A percentile compares a stretch with the other conserved stretches of the same genome.
Evolutionary conservation across 495 filamentous ascomycete genomes (phyloP).

Genomic region (Gamarada debralockiae): DNA sequence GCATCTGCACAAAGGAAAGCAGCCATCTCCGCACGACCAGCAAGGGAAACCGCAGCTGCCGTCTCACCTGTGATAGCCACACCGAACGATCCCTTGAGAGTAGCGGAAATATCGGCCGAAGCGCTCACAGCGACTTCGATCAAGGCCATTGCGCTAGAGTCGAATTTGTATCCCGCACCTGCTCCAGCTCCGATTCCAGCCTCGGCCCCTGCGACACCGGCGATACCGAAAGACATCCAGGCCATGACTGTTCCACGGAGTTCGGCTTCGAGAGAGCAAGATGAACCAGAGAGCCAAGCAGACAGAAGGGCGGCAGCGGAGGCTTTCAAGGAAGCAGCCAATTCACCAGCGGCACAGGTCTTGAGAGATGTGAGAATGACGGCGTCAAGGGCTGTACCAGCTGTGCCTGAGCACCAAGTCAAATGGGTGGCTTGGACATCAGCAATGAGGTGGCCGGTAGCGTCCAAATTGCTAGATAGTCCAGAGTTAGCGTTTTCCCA

Average conservation of each 20-base stretch:
- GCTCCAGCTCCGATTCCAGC: too few relatives aligned
- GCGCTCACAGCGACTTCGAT: not conserved
- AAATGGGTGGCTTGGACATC: not conserved
- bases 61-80: not conserved
- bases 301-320: not conserved
- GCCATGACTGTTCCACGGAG: not conserved
- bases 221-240: conserved; percentile 25
- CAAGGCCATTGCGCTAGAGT: not conserved
- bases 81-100: not conserved
- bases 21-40: not conserved
- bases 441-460: not conserved
- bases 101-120: not conserved
- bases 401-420: not conserved
- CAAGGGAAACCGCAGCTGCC: not conserved
- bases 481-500: too few relatives aligned
- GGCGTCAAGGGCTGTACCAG: not conserved
- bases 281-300: not conserved
- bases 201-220: too few relatives aligned
- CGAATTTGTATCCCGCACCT: not conserved
- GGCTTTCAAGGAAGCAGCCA: not conserved
- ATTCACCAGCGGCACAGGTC: not conserved
- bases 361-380: not conserved
- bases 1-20: not conserved
- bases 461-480: not conserved
- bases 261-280: conserved; percentile 18